These are phyloP conservation scores for Cercospora sp. DNA, from an alignment of 2,329 filamentous ascomycete genomes.

Conservation along the genomic window DNA sequence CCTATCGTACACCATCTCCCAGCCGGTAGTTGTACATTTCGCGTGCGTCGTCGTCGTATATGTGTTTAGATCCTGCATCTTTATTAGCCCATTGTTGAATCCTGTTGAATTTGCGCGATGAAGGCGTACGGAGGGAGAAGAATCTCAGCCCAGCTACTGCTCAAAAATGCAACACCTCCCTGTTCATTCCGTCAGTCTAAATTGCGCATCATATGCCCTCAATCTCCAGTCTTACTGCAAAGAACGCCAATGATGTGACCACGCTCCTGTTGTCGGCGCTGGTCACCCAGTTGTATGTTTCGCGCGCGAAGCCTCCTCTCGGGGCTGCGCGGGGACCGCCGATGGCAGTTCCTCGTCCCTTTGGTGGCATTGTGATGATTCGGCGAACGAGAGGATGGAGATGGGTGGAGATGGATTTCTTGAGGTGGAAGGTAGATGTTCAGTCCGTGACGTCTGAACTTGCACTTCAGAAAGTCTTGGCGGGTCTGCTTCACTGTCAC, in stretches of 20 bases:
- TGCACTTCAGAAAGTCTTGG: not conserved
- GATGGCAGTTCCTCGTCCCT: constrained; percentile 27
- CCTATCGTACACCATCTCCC: constrained; percentile 11
- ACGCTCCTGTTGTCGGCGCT: constrained; percentile 52
- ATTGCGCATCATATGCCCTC: not conserved
- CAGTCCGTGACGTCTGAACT: constrained; percentile 3
- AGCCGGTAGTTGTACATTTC: constrained; percentile 8
- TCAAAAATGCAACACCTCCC: constrained; percentile 50
- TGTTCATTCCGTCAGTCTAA: not conserved
- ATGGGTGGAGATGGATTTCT: constrained; percentile 1
- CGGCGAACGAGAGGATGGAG: not conserved
- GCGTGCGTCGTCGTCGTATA: not conserved
- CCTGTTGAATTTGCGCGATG: not conserved
- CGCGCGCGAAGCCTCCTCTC: constrained; percentile 41
- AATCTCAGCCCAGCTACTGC: constrained; percentile 55
- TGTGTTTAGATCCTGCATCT: constrained; percentile 7
- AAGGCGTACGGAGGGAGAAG: constrained; percentile 49
- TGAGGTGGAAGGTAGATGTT: not conserved
- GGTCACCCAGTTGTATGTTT: constrained; percentile 45
- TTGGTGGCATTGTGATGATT: constrained; percentile 15
- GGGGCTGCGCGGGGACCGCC: constrained; percentile 35
- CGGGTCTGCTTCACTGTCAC: not conserved
- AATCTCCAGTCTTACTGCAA: constrained; percentile 49
- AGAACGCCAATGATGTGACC: constrained; percentile 51
- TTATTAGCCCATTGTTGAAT: not conserved